These are phyloP conservation scores for Turnera subulata DNA, from an alignment of 345 rosid genomes.

Conservation along the genomic window DNA sequence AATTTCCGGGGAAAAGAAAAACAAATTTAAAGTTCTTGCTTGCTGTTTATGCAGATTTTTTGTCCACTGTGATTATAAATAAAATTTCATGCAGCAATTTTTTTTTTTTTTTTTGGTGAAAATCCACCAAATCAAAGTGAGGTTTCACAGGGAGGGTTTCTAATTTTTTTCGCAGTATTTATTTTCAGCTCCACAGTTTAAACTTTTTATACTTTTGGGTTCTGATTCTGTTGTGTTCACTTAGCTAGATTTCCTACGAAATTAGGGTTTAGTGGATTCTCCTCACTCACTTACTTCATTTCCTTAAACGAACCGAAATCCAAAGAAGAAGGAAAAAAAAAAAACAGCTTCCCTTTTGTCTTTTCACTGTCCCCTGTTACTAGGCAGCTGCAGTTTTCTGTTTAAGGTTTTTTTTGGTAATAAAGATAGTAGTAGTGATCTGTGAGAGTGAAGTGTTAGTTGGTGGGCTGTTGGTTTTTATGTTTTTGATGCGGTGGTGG, in stretches of 20 bases:
- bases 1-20: background rate
- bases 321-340: too few relatives aligned
- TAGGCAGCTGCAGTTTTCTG: background rate
- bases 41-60: slow-evolving; percentile 2
- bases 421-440: background rate
- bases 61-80: background rate
- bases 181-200: background rate
- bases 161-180: background rate
- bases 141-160: too few relatives aligned
- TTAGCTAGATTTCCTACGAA: background rate
- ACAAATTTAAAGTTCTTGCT: background rate
- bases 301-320: too few relatives aligned
- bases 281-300: slow-evolving; percentile 1
- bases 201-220: too few relatives aligned
- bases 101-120: too few relatives aligned
- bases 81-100: background rate
- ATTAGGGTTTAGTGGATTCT: slow-evolving; percentile 16
- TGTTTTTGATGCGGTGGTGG: background rate
- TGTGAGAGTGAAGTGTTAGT: slow-evolving; percentile 3
- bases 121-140: too few relatives aligned
- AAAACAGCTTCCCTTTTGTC: background rate
- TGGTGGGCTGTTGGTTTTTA: background rate
- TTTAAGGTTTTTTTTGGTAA: background rate
- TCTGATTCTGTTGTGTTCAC: background rate
- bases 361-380: background rate